Base-by-base conservation (phyloP, 2,329 filamentous ascomycete species). In the Tolypocladium guangdongense region DNA sequence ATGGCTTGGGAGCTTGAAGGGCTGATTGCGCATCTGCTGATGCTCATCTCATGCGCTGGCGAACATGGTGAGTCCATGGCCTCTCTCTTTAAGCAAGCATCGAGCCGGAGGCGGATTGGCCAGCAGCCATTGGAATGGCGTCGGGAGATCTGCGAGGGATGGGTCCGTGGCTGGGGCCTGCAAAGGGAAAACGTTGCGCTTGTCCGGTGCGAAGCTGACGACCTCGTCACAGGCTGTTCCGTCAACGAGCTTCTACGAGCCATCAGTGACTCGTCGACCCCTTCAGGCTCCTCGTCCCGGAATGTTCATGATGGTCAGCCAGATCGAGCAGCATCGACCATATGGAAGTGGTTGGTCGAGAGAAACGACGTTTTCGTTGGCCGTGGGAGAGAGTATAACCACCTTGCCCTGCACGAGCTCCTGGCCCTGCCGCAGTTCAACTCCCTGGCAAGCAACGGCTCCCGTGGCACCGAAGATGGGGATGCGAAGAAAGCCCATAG, bases 1-100 rank as follows among this genome's bases (percentile, higher is more conserved):
- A 72, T 72, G 69, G 64, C 65, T 53, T 66, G 64, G 55, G 69
- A 71, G 58, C 67, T 71, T 30, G 69, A 72, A 61, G 66, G 66
- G 57, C 59, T 71, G 57, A 69, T 72, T 55, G 66, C 63, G 48
- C 62, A 62, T 53, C 60, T 71, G 47, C 58, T 72, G 55, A 63
- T 69, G 49, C 57, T 70, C 36, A 66, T 71, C 43, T 65, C 69
- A 47, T 72, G 69, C 55, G 63, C 66, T 27, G 69, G 69, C 50
- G 68, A 71, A 60, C 58, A 67, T 60, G 69, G 70, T 67, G 55
- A 62, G 68, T 64, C 36, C 30, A 49, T 49, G 20, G 35, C 46
- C 22, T 38, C 10, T 5, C n/a, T 32, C 8, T 32, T n/a, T 1
- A 47, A 33, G 43, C 43, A 47, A 33, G 43, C 43, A 47, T 20